Evolutionary conservation across 2,329 filamentous ascomycete species (phyloP).

Genomic region (Colletotrichum theobromicola): DNA sequence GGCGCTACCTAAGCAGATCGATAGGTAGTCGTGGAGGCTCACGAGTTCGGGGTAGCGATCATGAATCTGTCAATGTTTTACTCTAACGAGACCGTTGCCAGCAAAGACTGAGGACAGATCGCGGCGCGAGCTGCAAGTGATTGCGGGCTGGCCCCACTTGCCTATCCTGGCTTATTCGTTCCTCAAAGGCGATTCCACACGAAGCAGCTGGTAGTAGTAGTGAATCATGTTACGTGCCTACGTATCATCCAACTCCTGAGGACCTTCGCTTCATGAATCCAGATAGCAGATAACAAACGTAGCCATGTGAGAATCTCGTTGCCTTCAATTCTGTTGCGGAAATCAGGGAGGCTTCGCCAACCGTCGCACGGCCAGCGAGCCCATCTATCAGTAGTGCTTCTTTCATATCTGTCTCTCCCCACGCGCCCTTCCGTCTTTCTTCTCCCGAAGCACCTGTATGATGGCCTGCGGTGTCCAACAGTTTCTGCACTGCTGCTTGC

Average conservation of each 20-base stretch:
- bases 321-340: constrained; percentile 15
- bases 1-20: neutral
- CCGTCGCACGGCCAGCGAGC: constrained; percentile 1
- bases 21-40: neutral
- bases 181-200: neutral
- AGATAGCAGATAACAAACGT: neutral
- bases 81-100: neutral
- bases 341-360: constrained; percentile 5
- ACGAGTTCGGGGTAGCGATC: neutral
- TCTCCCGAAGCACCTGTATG: neutral
- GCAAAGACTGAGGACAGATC: neutral
- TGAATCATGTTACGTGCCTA: neutral
- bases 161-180: neutral
- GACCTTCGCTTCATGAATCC: neutral
- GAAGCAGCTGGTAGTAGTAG: neutral
- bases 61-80: neutral
- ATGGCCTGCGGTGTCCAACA: constrained; percentile 4
- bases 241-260: neutral
- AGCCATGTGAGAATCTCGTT: neutral
- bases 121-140: neutral
- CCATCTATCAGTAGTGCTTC: constrained; percentile 16
- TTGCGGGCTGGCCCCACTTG: neutral
- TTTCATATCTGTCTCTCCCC: neutral
- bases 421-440: neutral
- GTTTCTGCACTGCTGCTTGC: neutral